Evolutionary conservation across 2,329 filamentous ascomycete genomes (phyloP).

Genomic region (Tolypocladium tundrense): DNA sequence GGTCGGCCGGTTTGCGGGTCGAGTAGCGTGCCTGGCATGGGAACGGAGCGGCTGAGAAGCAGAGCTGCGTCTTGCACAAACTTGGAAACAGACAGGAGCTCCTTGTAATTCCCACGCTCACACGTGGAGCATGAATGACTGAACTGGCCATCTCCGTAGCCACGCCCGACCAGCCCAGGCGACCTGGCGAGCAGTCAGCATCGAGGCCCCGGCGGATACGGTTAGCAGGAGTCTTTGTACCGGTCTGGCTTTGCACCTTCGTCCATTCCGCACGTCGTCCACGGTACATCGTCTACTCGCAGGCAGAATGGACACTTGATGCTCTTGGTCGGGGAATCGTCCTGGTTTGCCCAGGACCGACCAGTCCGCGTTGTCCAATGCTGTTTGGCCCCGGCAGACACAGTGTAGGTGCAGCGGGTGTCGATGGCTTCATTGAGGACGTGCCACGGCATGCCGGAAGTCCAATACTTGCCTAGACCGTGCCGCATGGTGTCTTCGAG

Average conservation of each 20-base stretch:
- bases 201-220: background rate
- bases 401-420: conserved; percentile 44
- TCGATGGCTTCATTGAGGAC: conserved; percentile 49
- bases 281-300: conserved; percentile 34
- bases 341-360: conserved; percentile 47
- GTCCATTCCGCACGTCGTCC: conserved; percentile 43
- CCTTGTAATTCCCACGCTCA: conserved; percentile 37
- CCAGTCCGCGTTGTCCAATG: conserved; percentile 38
- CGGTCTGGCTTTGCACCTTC: conserved; percentile 8
- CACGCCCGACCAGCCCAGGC: conserved; percentile 15
- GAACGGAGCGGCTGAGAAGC: conserved; percentile 13
- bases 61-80: conserved; percentile 33
- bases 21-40: conserved; percentile 61
- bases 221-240: background rate
- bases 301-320: conserved; percentile 48
- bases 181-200: background rate
- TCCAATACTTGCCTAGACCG: conserved; percentile 46
- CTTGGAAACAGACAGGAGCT: conserved; percentile 49
- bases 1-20: conserved; percentile 41
- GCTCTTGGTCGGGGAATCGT: conserved; percentile 36
- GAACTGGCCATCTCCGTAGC: conserved; percentile 51
- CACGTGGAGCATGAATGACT: conserved; percentile 39
- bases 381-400: conserved; percentile 29
- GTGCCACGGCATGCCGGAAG: conserved; percentile 56
- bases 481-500: conserved; percentile 61